Percentiles rank a stretch among this genome's conserved stretches.
Conservation (phyloP, 2,329 filamentous ascomycete genomes). For the Penicillium sp. region DNA sequence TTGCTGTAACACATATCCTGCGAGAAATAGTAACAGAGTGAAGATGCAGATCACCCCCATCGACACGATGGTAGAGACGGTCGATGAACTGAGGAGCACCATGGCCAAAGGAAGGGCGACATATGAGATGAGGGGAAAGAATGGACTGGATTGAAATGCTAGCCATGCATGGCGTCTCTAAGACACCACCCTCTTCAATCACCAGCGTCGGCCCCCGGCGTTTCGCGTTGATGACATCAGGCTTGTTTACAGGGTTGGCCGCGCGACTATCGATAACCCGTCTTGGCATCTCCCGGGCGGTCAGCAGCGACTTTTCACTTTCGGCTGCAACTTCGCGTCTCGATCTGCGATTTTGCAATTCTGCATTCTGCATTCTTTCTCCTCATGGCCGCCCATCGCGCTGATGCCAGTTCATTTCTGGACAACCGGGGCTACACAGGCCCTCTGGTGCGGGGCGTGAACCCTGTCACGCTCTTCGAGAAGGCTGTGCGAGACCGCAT, state of each 20-base stretch:
- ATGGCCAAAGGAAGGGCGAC: slow-evolving; percentile 30
- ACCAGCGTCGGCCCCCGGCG: slow-evolving; percentile 9
- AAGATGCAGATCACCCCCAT: slow-evolving; percentile 64
- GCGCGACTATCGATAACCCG: slow-evolving; percentile 40
- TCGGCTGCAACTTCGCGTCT: slow-evolving; percentile 6
- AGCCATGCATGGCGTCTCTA: slow-evolving; percentile 14
- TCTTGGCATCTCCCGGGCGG: slow-evolving; percentile 20
- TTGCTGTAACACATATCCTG: slow-evolving; percentile 84
- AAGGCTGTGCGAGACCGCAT: slow-evolving; percentile 95
- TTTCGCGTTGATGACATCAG: slow-evolving; percentile 26
- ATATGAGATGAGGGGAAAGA: slow-evolving; percentile 11
- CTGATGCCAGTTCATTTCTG: slow-evolving; percentile 73
- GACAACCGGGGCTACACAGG: slow-evolving; percentile 84
- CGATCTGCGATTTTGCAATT: slow-evolving; percentile 9
- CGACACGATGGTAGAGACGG: slow-evolving; percentile 45
- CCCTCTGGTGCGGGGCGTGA: slow-evolving; percentile 78
- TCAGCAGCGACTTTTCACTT: slow-evolving; percentile 7
- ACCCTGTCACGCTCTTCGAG: slow-evolving; percentile 93
- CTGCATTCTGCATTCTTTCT: slow-evolving; percentile 2
- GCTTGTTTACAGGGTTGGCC: slow-evolving; percentile 35
- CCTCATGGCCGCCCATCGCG: slow-evolving; percentile 60
- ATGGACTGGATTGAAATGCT: slow-evolving; percentile 14
- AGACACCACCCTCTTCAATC: no score
- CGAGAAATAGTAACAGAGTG: slow-evolving; percentile 78
- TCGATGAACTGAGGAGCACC: slow-evolving; percentile 47